Base-by-base conservation (phyloP, 768 basidiomycete species). In the Russula abietina region DNA sequence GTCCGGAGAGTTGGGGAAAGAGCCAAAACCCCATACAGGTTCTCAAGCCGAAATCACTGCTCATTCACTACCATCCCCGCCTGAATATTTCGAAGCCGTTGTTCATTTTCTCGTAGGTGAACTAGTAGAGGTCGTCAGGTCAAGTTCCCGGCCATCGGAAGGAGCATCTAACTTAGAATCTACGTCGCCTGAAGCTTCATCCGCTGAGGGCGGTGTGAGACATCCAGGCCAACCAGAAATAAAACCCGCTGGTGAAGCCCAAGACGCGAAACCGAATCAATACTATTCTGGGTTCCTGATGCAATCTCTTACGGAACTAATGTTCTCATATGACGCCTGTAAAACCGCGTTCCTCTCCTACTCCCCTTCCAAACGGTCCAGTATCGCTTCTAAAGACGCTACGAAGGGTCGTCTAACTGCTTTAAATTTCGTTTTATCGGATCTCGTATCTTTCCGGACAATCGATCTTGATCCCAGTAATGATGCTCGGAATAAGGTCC, bases 321-420 rank as follows among this genome's bases (percentile, higher is more conserved):
- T 97, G 14, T 92, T 96, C 64, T 98, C 93, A 14, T 99, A 98
- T 69, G 88, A 93, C 67, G 73, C 85, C 7, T 95, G 93, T 83
- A 99, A 98, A 73, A 71, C 86, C 28, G 86, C 89, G 6, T 93
- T 99, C 74, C 73, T 97, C 57, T 87, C 90, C 0, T 93, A 84
- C 69, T 83, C 85, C 0, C 80, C 84, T 4, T 89, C 87, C 75
- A 82, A 79, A 67, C 82, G 83, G 32, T 69, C 75, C 1, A 80
- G 83, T 52, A 80, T 83, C 0, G 81, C 82, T 5, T 75, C 81
- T n/a, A 91, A 91, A 73, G 88, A 91, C 39, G 69, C 73, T 26
- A 57, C 69, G n/a, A 76, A 91, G 85, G 68, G 80, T 83, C 69
- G 86, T 61, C 76, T 83, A 6, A 79, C 80, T 2, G 87, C 92